A percentile compares a stretch with the other conserved stretches of the same genome.
Evolutionary conservation across 2,329 filamentous ascomycete genomes (phyloP).

Genomic region (Tolypocladium cylindrosporum): DNA sequence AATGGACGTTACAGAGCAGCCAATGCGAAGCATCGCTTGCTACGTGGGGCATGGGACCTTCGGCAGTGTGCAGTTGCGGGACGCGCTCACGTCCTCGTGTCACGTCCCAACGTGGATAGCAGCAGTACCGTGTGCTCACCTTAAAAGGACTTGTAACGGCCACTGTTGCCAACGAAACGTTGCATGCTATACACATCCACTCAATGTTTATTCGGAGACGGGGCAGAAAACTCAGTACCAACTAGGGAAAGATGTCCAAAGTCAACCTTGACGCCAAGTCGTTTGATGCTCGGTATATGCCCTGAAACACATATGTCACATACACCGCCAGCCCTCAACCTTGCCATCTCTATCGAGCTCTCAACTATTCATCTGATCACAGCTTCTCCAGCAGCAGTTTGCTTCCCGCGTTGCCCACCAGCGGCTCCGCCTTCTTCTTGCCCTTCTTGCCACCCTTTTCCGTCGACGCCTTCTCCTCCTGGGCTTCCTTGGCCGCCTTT

Average conservation of each 20-base stretch:
- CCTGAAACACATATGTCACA: background rate
- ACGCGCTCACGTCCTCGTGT: background rate
- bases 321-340: background rate
- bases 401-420: slow-evolving; percentile 52
- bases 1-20: background rate
- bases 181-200: background rate
- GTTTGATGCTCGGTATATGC: slow-evolving; percentile 1
- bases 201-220: background rate
- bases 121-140: background rate
- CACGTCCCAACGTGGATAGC: background rate
- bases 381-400: slow-evolving; percentile 51
- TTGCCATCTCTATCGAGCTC: slow-evolving; percentile 7
- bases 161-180: background rate
- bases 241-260: background rate
- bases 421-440: slow-evolving; percentile 32
- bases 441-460: slow-evolving; percentile 31
- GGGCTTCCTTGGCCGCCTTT: slow-evolving; percentile 39
- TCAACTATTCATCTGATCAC: slow-evolving; percentile 6
- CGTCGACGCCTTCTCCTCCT: slow-evolving; percentile 30
- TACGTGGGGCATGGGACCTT: background rate
- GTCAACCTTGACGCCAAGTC: slow-evolving; percentile 1
- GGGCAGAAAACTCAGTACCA: background rate
- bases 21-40: background rate
- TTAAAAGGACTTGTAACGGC: background rate
- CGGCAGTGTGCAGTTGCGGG: background rate